Evolutionary conservation across 345 rosid species (phyloP), one percentile per base, ranked within the genome.

Genomic region (Microthlaspi erraticum): DNA sequence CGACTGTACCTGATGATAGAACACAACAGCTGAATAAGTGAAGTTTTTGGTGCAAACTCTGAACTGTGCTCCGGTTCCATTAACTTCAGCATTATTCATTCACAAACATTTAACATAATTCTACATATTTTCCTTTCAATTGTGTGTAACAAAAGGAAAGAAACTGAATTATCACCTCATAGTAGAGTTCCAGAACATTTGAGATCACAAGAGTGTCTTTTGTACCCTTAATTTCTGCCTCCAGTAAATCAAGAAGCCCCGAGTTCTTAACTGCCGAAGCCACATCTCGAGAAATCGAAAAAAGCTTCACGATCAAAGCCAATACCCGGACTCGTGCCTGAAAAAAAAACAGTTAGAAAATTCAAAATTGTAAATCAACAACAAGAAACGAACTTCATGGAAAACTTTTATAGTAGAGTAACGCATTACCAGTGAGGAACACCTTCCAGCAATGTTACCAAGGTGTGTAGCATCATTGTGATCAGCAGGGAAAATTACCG

Each of bases 301-400:
- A 93, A 62, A 93, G 81, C 85, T 87, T 89, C 90, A 93, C 97
- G 64, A 93, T 78, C 85, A 93, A 78, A 54, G 97, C 81, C 48
- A 89, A 74, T 55, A 91, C 80, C 44, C 93, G 92, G 6, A 83
- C 87, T 65, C 87, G 96, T 62, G 82, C 98, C 98, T 93, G 88
- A 70, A 83, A 80, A 62, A 70, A 83, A 80, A 62, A 57, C 10
- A 76, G 60, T 69, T 54, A 6, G 23, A 32, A 19, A 16, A 63
- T 2, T 10, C 17, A 32, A 19, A 16, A 63, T 2, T 10, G 59
- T 60, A 12, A 71, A 10, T 26, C 12, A 18, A 54, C 18, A 36
- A 33, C 18, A 59, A 54, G 23, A 49, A 65, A 64, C 26, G 66
- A 63, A 49, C 26, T 38, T 16, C 20, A 63, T 17, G 26, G 29